These are phyloP conservation scores for Collariella sp. DNA, from an alignment of 495 filamentous ascomycete genomes.

Conservation along the genomic window DNA sequence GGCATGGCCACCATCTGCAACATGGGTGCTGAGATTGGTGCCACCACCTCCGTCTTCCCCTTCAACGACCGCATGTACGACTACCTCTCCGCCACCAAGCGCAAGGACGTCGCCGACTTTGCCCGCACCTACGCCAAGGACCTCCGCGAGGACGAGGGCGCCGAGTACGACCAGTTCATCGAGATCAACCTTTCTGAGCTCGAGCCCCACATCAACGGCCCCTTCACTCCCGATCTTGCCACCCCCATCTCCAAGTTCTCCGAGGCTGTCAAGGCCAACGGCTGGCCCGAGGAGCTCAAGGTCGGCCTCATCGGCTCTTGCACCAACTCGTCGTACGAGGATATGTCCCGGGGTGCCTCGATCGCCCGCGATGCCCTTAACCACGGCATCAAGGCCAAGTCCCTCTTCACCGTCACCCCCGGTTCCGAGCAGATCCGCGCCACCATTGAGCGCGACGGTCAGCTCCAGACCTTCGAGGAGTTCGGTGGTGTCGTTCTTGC, in stretches of 20 bases:
- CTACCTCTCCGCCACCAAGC: conserved; percentile 90
- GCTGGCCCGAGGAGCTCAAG: conserved; percentile 96
- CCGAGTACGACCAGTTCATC: conserved; percentile 92
- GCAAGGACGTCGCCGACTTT: conserved; percentile 81
- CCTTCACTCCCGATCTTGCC: conserved; percentile 98
- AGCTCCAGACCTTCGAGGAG: conserved; percentile 93
- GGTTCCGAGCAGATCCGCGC: conserved; percentile 97
- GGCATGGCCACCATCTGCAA: conserved; percentile 37
- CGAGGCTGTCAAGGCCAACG: conserved; percentile 84
- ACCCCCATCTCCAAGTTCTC: conserved; percentile 97
- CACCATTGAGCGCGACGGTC: conserved; percentile 89
- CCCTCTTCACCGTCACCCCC: conserved; percentile 88
- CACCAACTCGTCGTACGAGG: conserved; percentile 99
- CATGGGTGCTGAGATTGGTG: conserved; percentile 76
- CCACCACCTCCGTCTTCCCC: conserved; percentile 96
- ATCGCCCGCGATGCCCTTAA: conserved; percentile 91
- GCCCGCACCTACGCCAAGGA: conserved; percentile 75
- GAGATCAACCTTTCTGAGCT: conserved; percentile 92
- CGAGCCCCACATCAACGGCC: conserved; percentile 97
- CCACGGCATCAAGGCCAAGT: conserved; percentile 91
- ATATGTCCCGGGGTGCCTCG: conserved; percentile 91
- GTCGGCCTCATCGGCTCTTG: conserved; percentile 96
- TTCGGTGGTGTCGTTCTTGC: conserved; percentile 94
- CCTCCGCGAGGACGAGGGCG: conserved; percentile 83
- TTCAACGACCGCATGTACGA: conserved; percentile 98